Percentiles rank a stretch among this genome's conserved stretches.
Evolutionary conservation across 805 yeast genomes (phyloP).

Genomic region (Lipomyces japonicus): DNA sequence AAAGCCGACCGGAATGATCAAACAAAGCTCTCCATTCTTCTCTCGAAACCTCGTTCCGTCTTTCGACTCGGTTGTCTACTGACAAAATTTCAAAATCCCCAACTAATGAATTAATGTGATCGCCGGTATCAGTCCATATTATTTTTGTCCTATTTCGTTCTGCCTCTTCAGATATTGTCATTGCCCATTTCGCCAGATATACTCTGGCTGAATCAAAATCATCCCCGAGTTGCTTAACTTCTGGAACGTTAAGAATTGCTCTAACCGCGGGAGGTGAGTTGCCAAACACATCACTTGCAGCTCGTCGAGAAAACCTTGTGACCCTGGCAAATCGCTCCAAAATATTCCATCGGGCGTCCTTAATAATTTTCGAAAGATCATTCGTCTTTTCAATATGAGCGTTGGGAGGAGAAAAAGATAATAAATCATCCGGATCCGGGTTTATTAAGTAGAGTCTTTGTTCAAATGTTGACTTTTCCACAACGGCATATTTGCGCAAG

Average conservation of each 20-base stretch:
- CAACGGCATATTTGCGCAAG: constrained; percentile 52
- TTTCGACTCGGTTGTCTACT: constrained; percentile 55
- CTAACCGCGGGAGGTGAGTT: constrained; percentile 55
- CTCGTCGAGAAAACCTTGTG: constrained; percentile 58
- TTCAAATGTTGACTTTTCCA: constrained; percentile 69
- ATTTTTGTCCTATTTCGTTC: constrained; percentile 48
- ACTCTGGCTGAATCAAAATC: constrained; percentile 92
- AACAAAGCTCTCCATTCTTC: constrained; percentile 85
- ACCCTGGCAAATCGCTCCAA: constrained; percentile 80
- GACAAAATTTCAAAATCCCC: constrained; percentile 45
- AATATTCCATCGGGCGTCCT: constrained; percentile 78
- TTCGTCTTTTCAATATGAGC: constrained; percentile 35
- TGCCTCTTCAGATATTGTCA: constrained; percentile 88
- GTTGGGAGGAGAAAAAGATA: constrained; percentile 52
- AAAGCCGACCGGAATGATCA: constrained; percentile 67
- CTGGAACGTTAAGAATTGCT: constrained; percentile 66
- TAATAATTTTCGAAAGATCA: constrained; percentile 50
- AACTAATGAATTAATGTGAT: constrained; percentile 33
- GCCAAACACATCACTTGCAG: constrained; percentile 58
- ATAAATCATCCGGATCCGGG: constrained; percentile 64
- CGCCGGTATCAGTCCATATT: constrained; percentile 39
- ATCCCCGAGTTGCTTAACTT: constrained; percentile 73
- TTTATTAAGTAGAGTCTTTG: constrained; percentile 70
- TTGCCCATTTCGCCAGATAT: constrained; percentile 94
- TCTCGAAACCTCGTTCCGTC: constrained; percentile 61